These are phyloP conservation scores for Leccinum barrowsii DNA, from an alignment of 768 basidiomycete species.

Conservation along the genomic window DNA sequence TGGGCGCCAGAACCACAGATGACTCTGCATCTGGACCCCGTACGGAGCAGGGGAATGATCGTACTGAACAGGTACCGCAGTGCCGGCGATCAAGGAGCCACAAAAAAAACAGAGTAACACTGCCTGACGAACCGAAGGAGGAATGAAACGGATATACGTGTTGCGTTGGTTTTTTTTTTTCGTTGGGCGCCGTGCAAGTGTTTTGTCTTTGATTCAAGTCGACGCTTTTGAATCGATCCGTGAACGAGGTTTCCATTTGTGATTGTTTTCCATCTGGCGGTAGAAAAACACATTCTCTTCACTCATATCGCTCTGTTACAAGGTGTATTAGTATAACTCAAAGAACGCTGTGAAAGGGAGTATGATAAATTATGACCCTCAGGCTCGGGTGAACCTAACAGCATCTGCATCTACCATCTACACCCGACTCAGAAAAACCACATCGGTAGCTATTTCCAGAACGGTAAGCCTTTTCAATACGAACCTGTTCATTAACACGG, in stretches of 20 bases:
- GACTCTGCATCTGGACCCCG: background rate
- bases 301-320: background rate
- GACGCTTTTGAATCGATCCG: too few relatives aligned
- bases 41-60: background rate
- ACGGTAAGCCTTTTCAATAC: too few relatives aligned
- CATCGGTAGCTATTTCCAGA: too few relatives aligned
- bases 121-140: background rate
- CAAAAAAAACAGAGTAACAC: background rate
- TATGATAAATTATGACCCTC: too few relatives aligned
- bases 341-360: too few relatives aligned
- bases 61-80: background rate
- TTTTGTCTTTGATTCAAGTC: background rate
- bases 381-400: too few relatives aligned
- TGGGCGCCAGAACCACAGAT: background rate
- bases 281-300: background rate
- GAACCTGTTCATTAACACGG: too few relatives aligned
- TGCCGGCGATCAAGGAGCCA: background rate
- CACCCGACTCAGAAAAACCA: too few relatives aligned
- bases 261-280: background rate
- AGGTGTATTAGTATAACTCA: too few relatives aligned
- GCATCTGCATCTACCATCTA: too few relatives aligned
- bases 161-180: background rate
- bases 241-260: background rate
- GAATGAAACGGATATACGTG: background rate
- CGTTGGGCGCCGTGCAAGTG: background rate